phyloP scores from a whole-genome alignment of 176 grass and related monocot genomes.

The Juncus inflexus region DNA sequence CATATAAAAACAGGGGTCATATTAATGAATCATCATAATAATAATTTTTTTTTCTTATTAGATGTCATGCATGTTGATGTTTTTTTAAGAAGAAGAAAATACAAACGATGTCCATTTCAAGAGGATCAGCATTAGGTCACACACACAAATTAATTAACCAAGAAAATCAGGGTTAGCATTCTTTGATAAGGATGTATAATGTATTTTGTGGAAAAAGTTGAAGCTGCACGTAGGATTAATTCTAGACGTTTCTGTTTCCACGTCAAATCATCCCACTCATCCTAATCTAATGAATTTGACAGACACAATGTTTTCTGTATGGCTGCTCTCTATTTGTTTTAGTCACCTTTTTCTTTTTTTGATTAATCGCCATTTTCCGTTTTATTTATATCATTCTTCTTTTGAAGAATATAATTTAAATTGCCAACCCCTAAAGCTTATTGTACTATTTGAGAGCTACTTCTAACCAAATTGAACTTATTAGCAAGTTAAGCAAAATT shows the following conservation, averaged over 20 bases:
- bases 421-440: too few relatives aligned
- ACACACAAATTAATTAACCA: background rate
- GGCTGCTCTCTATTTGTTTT: conserved; percentile 14
- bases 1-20: too few relatives aligned
- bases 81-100: background rate
- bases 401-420: too few relatives aligned
- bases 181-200: conserved; percentile 22
- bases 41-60: too few relatives aligned
- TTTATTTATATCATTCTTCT: background rate
- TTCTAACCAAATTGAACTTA: too few relatives aligned
- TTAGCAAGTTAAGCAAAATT: too few relatives aligned
- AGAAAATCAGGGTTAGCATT: conserved; percentile 20
- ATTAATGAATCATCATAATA: too few relatives aligned
- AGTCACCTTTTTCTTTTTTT: conserved; percentile 4
- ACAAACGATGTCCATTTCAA: conserved; percentile 5
- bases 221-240: conserved; percentile 7
- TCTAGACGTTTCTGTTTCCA: conserved; percentile 23
- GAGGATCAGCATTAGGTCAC: conserved; percentile 15
- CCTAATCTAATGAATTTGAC: conserved; percentile 9
- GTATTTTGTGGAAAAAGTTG: background rate
- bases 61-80: too few relatives aligned
- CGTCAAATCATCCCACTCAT: conserved; percentile 30
- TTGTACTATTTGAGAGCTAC: too few relatives aligned
- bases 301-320: conserved; percentile 24
- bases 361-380: background rate